These are phyloP conservation scores for Flueggea neowawraea DNA, from an alignment of 441 rosid species.

Conservation along the genomic window DNA sequence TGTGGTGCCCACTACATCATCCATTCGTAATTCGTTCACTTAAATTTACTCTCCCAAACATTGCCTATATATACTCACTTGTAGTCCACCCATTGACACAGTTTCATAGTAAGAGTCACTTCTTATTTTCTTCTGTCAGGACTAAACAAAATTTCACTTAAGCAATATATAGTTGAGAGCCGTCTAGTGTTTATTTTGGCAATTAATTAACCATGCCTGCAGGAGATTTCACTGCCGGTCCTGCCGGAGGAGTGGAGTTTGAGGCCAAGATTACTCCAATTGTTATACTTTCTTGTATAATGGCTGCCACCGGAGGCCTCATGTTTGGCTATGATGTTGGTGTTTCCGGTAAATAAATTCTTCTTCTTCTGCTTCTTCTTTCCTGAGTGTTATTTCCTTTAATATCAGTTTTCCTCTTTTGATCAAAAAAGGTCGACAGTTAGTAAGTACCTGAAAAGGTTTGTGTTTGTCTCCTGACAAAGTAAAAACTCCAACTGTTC, in stretches of 20 bases:
- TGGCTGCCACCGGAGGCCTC: constrained; percentile 95
- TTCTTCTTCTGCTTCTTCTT: background rate
- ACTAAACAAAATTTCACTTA: too few species aligned
- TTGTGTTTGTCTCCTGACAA: too few species aligned
- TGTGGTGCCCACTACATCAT: constrained; percentile 15
- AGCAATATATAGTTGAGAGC: too few species aligned
- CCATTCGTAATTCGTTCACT: background rate
- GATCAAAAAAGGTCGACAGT: too few species aligned
- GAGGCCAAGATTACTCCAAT: constrained; percentile 90
- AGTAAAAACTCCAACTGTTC: too few species aligned
- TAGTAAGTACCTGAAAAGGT: too few species aligned
- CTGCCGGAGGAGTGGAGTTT: constrained; percentile 60
- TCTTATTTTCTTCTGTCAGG: too few species aligned
- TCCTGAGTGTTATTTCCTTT: background rate
- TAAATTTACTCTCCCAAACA: background rate
- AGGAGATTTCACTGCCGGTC: constrained; percentile 56
- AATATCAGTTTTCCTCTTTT: background rate
- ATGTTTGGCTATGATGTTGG: constrained; percentile 96
- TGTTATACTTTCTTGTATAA: constrained; percentile 76
- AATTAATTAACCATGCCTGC: constrained; percentile 42
- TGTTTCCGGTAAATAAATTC: constrained; percentile 54
- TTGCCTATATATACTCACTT: too few species aligned
- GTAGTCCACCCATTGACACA: too few species aligned
- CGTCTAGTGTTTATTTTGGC: too few species aligned
- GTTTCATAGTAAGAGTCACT: too few species aligned